Conservation (phyloP, 1,139 yeast species). For the Nadsonia starkeyi-henricii region DNA sequence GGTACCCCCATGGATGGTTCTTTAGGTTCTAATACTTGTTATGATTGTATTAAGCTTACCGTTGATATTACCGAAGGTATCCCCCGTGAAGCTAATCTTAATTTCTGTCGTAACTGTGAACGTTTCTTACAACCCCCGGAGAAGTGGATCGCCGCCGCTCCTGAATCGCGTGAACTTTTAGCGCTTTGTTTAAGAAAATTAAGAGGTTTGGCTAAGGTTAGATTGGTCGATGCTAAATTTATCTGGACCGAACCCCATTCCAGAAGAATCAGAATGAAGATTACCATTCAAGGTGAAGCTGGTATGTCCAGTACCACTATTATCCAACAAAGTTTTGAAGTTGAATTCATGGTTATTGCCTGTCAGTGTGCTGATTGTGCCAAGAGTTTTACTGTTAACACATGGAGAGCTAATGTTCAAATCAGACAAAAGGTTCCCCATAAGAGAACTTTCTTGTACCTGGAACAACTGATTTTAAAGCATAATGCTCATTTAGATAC, state of each 20-base stretch:
- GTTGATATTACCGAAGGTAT: conserved; percentile 94
- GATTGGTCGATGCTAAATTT: conserved; percentile 84
- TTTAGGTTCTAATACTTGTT: conserved; percentile 62
- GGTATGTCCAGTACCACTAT: conserved; percentile 60
- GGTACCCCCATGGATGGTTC: conserved; percentile 98
- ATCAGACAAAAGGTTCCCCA: conserved; percentile 95
- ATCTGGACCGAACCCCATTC: conserved; percentile 99
- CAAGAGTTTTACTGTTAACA: conserved; percentile 85
- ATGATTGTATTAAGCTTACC: conserved; percentile 86
- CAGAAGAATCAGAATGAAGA: conserved; percentile 75
- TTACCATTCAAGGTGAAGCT: conserved; percentile 95
- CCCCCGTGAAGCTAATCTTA: conserved; percentile 80
- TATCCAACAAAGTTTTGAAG: conserved; percentile 88
- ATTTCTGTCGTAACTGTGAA: conserved; percentile 94
- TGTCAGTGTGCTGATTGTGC: conserved; percentile 99
- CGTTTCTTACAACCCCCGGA: conserved; percentile 84
- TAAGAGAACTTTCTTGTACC: conserved; percentile 87
- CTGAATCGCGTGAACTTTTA: conserved; percentile 82
- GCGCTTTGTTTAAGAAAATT: conserved; percentile 83
- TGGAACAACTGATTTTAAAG: conserved; percentile 87
- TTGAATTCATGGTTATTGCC: conserved; percentile 86
- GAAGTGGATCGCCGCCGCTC: conserved; percentile 84
- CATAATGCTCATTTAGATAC: conserved; percentile 92
- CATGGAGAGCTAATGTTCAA: conserved; percentile 98
- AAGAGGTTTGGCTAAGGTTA: conserved; percentile 73